Evolutionary conservation across 441 rosid species (phyloP).

Genomic region (Gossypium laxum): DNA sequence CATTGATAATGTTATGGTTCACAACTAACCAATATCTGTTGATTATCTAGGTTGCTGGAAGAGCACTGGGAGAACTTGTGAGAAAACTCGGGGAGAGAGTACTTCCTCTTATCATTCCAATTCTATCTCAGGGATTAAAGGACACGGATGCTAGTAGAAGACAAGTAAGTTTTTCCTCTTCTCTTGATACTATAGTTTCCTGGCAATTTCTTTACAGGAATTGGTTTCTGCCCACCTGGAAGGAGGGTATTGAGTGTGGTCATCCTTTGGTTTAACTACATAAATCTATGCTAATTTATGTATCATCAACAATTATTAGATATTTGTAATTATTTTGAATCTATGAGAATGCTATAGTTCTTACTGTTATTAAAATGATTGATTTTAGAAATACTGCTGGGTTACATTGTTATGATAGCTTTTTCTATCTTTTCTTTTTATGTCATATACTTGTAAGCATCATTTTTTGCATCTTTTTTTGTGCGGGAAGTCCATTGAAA

Average conservation of each 20-base stretch:
- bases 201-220: background rate
- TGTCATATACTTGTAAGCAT: background rate
- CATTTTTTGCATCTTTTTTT: background rate
- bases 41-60: slow-evolving; percentile 70
- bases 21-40: background rate
- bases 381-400: background rate
- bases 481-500: background rate
- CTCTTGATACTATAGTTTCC: background rate
- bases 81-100: slow-evolving; percentile 99
- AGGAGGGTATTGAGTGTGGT: background rate
- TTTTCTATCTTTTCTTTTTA: background rate
- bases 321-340: background rate
- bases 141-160: slow-evolving; percentile 78
- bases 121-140: slow-evolving; percentile 72
- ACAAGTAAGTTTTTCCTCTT: slow-evolving; percentile 48
- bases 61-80: slow-evolving; percentile 95
- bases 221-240: background rate
- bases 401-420: background rate
- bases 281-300: background rate
- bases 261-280: background rate
- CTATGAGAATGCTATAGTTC: background rate
- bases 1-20: background rate
- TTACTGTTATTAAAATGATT: background rate
- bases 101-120: slow-evolving; percentile 94
- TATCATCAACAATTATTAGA: background rate